These are phyloP conservation scores for Allomyces macrogynus DNA, from an alignment of 192 early-diverging fungal genomes.

Conservation along the genomic window DNA sequence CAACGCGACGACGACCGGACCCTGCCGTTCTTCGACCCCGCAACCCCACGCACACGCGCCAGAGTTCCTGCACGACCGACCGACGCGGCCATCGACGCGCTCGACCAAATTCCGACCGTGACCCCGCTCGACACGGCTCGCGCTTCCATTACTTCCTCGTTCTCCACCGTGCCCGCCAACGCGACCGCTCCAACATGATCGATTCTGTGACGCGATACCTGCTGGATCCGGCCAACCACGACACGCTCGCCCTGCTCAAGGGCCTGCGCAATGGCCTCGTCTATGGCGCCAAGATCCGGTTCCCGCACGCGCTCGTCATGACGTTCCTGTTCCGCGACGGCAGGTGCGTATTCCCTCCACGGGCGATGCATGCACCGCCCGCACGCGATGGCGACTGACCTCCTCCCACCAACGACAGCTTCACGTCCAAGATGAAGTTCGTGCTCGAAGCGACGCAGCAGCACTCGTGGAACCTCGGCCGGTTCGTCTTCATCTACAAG, in stretches of 20 bases:
- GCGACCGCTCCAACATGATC: constrained; percentile 5
- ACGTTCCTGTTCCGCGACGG: constrained; percentile 74
- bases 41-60: too few relatives aligned
- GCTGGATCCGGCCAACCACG: constrained; percentile 57
- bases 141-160: too few relatives aligned
- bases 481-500: constrained; percentile 90
- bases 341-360: constrained; percentile 42
- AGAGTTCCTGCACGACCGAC: too few relatives aligned
- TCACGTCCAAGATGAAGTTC: constrained; percentile 48
- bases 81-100: too few relatives aligned
- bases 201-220: constrained; percentile 24
- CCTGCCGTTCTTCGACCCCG: too few relatives aligned
- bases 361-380: too few relatives aligned
- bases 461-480: constrained; percentile 71
- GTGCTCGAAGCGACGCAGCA: constrained; percentile 73
- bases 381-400: too few relatives aligned
- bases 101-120: too few relatives aligned
- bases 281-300: constrained; percentile 87
- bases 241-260: constrained; percentile 64
- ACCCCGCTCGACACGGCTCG: too few relatives aligned
- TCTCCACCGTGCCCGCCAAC: too few relatives aligned
- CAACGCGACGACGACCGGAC: too few relatives aligned
- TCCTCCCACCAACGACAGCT: too few relatives aligned
- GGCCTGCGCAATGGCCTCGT: constrained; percentile 87
- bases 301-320: constrained; percentile 95